These are phyloP conservation scores for Rosa rugosa DNA, from an alignment of 306 rosid genomes.

Conservation along the genomic window DNA sequence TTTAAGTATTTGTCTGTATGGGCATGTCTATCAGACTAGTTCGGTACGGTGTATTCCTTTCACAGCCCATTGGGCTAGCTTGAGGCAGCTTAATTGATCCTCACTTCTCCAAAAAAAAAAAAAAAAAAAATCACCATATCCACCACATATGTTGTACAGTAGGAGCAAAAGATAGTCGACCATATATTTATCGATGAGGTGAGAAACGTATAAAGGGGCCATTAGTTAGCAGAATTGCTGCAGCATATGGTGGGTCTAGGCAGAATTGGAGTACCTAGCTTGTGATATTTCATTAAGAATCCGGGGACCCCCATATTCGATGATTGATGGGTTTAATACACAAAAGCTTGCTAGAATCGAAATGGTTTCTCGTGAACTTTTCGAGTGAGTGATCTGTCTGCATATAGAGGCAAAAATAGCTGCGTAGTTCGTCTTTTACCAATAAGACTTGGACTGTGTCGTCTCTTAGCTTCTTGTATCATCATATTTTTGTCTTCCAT, in stretches of 20 bases:
- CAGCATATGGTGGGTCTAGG: background rate
- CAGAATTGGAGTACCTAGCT: background rate
- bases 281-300: background rate
- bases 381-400: background rate
- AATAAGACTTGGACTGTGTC: background rate
- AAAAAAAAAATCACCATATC: background rate
- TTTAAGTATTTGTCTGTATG: too few species aligned
- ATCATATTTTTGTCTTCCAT: background rate
- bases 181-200: background rate
- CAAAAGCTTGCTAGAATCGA: background rate
- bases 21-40: too few species aligned
- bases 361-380: conserved; percentile 11
- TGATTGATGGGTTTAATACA: background rate
- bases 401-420: background rate
- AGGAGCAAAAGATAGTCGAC: background rate
- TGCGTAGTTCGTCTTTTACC: background rate
- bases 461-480: background rate
- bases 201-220: background rate
- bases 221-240: background rate
- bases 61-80: too few species aligned
- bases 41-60: too few species aligned
- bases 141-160: background rate
- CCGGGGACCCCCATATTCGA: background rate
- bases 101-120: too few species aligned
- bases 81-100: too few species aligned